Percentiles rank a stretch among this genome's conserved stretches.
phyloP scores from a whole-genome alignment of 345 rosid species.

The Populus deltoides region DNA sequence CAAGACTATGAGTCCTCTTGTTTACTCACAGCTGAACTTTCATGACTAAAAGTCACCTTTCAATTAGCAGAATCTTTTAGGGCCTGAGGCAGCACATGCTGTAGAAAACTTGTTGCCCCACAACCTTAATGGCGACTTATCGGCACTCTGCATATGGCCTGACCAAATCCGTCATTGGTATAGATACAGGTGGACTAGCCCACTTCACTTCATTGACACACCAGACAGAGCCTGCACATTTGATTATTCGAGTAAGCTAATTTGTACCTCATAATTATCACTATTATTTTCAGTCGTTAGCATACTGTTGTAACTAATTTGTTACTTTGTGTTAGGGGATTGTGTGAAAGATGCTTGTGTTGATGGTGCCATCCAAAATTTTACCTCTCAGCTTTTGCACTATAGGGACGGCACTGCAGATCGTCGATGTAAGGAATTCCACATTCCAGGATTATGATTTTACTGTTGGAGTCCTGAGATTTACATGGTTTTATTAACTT shows the following conservation, averaged over 20 bases:
- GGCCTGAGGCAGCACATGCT: constrained; percentile 66
- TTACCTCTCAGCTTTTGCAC: constrained; percentile 86
- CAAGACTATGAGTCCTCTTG: no score
- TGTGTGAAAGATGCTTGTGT: constrained; percentile 71
- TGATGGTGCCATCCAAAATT: constrained; percentile 82
- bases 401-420: constrained; percentile 79
- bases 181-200: constrained; percentile 64
- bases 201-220: constrained; percentile 77
- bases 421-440: constrained; percentile 58
- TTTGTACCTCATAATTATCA: background rate
- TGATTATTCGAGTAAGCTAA: constrained; percentile 44
- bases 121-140: constrained; percentile 50
- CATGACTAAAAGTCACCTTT: background rate
- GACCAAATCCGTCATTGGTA: constrained; percentile 80
- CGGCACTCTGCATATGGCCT: constrained; percentile 65
- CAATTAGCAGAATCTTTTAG: constrained; percentile 52
- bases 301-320: background rate
- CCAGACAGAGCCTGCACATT: constrained; percentile 61
- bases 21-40: background rate
- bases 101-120: constrained; percentile 53
- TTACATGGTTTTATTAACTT: background rate
- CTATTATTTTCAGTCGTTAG: background rate
- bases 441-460: background rate
- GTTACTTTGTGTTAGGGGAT: constrained; percentile 56
- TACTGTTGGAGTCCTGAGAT: background rate